These are phyloP conservation scores for Kluyveromyces lactis DNA, from an alignment of 805 yeast genomes.

Conservation along the genomic window DNA sequence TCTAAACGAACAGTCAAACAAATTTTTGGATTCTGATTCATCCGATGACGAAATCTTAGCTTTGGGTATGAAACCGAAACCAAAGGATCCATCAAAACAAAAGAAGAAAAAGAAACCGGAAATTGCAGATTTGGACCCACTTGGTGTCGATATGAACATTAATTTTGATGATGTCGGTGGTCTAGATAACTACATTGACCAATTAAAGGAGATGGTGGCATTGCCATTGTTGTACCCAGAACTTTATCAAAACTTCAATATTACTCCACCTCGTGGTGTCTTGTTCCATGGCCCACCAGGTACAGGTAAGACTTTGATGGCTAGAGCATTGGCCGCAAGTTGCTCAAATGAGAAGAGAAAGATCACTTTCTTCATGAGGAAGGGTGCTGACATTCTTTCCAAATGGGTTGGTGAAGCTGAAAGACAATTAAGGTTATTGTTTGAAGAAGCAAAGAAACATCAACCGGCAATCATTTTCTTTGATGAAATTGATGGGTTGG, in stretches of 20 bases:
- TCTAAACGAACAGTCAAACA: conserved; percentile 19
- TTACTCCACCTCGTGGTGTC: conserved; percentile 96
- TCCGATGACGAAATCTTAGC: conserved; percentile 55
- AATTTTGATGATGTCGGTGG: conserved; percentile 89
- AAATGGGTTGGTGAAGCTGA: conserved; percentile 99
- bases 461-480: conserved; percentile 95
- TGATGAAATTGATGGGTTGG: conserved; percentile 96
- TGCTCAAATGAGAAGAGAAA: conserved; percentile 79
- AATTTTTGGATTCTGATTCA: conserved; percentile 44
- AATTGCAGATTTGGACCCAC: conserved; percentile 84
- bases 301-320: conserved; percentile 97
- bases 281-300: conserved; percentile 99
- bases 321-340: conserved; percentile 92
- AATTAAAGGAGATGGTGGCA: conserved; percentile 94
- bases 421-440: conserved; percentile 78
- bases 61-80: conserved; percentile 33
- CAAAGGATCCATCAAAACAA: conserved; percentile 29
- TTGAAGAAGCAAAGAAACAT: conserved; percentile 92
- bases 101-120: conserved; percentile 44
- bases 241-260: conserved; percentile 76
- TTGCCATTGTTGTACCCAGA: conserved; percentile 91
- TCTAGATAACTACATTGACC: conserved; percentile 79
- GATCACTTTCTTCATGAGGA: conserved; percentile 94
- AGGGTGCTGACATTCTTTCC: conserved; percentile 94
- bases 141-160: conserved; percentile 81